Conservation (phyloP, 2,329 filamentous ascomycete genomes). For the Paecilomyces niveus region DNA sequence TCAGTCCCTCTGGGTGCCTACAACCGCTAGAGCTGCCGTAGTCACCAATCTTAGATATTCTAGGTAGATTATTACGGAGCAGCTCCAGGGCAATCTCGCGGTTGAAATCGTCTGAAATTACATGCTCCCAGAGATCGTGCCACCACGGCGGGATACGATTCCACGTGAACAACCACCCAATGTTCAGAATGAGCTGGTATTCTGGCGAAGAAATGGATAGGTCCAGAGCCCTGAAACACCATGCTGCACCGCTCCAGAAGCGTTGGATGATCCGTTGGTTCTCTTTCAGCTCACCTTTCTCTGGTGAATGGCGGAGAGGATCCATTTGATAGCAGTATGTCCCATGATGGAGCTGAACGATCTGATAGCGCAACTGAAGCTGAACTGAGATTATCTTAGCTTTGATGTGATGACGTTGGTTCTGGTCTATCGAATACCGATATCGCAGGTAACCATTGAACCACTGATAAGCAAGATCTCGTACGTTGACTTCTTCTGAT, state of each 20-base stretch:
- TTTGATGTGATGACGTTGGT: neutral
- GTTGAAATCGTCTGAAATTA: neutral
- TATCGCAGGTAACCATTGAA: neutral
- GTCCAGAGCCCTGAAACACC: neutral
- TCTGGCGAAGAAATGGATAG: neutral
- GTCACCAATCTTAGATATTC: neutral
- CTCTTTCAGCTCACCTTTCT: neutral
- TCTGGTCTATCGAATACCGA: neutral
- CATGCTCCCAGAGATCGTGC: neutral
- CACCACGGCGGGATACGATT: neutral
- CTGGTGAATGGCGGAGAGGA: neutral
- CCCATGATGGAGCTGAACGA: neutral
- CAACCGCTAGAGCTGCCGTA: neutral
- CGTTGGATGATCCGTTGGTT: neutral
- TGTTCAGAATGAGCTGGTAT: neutral
- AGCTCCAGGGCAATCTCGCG: neutral
- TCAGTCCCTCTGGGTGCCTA: neutral
- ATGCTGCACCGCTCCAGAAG: neutral
- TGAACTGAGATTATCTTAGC: neutral
- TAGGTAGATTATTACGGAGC: neutral
- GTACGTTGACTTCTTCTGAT: neutral
- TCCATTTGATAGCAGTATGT: neutral
- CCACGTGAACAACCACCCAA: neutral
- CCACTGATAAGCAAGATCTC: neutral
- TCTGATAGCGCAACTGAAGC: neutral